Base-by-base conservation (phyloP, 345 rosid species). In the Melaleuca quinquenervia region DNA sequence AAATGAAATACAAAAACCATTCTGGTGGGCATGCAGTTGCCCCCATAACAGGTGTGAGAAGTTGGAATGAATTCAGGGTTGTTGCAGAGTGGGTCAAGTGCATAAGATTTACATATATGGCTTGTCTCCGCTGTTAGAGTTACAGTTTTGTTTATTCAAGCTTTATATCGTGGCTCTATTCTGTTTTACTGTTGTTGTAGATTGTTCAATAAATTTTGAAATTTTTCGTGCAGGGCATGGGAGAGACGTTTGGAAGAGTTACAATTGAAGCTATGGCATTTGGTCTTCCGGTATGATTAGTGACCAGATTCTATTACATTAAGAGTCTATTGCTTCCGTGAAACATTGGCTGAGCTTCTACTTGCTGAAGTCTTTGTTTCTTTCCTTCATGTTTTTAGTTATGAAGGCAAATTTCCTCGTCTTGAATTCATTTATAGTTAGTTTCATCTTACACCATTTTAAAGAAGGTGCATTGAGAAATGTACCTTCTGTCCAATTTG, bases 171-270 rank as follows among this genome's bases (percentile, higher is more conserved):
- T 18, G 48, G 48, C 7, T 70, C 26, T 0, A 48, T 36, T 70
- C 80, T 70, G 80, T 44, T 70, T 70, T 36, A 2, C 80, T 18
- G 80, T 70, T 0, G 1, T 32, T 11, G 29, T 56, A 56, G 62
- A 56, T 24, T 15, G 44, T 29, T 21, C 76, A 82, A 85, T 86
- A 29, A 82, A 58, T 51, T 55, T 26, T 55, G 85, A 74, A 83
- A 54, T 70, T 53, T 82, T 82, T 84, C 84, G 50, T 84, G 85
- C 88, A 96, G 99, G 98, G 98, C 74, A 87, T 93, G 44, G 99
- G 99, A 89, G 99, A 97, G 91, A 97, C 98, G 49, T 97, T 97
- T 88, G 99, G 99, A 84, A 97, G 99, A 92, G 99, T 97, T 84
- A 97, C 98, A 21, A 93, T 97, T 84, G 99, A 97, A 93, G 99